Evolutionary conservation across 2,329 filamentous ascomycete genomes (phyloP).

Genomic region (Xylariaceae sp.): DNA sequence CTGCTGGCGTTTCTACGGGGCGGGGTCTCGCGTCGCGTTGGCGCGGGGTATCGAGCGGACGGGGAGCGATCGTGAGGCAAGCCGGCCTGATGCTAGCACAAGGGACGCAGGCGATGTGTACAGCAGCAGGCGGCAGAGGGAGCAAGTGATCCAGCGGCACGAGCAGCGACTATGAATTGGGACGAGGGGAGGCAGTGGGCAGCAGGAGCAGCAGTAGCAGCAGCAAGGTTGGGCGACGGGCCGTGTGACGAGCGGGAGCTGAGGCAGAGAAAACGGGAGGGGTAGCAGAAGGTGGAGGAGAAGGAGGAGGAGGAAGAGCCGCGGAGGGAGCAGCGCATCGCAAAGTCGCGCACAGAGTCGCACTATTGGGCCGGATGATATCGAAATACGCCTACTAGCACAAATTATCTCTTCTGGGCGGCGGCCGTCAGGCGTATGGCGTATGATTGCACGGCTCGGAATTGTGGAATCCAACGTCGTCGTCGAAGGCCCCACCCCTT

Average conservation of each 20-base stretch:
- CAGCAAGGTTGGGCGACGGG: constrained; percentile 1
- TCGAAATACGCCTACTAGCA: constrained; percentile 1
- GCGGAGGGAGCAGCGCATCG: constrained; percentile 1
- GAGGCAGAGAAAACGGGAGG: neutral
- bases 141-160: constrained; percentile 6
- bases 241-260: constrained; percentile 1
- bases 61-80: constrained; percentile 15
- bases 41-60: constrained; percentile 4
- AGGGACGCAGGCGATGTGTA: constrained; percentile 5
- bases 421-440: constrained; percentile 9
- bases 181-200: constrained; percentile 6
- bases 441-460: constrained; percentile 6
- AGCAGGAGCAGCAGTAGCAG: neutral
- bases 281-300: neutral
- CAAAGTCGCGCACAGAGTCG: constrained; percentile 11
- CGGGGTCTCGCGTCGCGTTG: constrained; percentile 3
- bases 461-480: neutral
- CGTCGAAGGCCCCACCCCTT: too few species aligned
- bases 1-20: constrained; percentile 7
- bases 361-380: constrained; percentile 7
- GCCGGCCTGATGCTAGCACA: constrained; percentile 19
- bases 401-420: constrained; percentile 1
- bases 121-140: constrained; percentile 7
- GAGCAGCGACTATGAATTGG: constrained; percentile 4
- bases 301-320: constrained; percentile 1